A percentile compares a stretch with the other conserved stretches of the same genome.
These are phyloP conservation scores for Ceratonia siliqua DNA, from an alignment of 306 rosid genomes.

Conservation along the genomic window DNA sequence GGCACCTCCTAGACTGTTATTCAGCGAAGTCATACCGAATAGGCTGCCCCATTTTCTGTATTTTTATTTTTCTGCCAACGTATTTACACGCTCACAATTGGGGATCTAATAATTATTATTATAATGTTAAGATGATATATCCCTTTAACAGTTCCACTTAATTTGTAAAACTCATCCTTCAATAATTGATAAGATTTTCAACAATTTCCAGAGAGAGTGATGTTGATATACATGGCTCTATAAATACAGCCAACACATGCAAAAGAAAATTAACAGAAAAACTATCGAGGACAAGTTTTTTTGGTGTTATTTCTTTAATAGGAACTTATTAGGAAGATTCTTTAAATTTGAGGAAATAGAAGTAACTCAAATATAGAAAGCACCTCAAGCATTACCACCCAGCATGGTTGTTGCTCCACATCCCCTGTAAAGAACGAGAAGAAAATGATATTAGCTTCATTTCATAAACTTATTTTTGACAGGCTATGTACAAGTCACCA, in stretches of 20 bases:
- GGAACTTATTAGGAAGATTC: neutral
- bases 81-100: too few species aligned
- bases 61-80: too few species aligned
- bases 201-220: neutral
- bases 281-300: constrained; percentile 16
- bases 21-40: too few species aligned
- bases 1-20: too few species aligned
- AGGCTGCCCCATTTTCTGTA: too few species aligned
- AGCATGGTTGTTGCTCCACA: constrained; percentile 81
- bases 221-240: neutral
- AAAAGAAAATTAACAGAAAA: neutral
- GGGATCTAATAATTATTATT: too few species aligned
- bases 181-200: too few species aligned
- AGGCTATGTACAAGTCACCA: constrained; percentile 14
- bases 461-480: constrained; percentile 9
- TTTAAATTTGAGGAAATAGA: constrained; percentile 4
- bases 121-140: too few species aligned
- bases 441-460: constrained; percentile 16
- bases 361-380: constrained; percentile 36
- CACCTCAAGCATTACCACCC: constrained; percentile 99
- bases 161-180: too few species aligned
- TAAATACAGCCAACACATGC: neutral
- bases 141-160: too few species aligned
- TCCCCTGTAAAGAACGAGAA: constrained; percentile 51
- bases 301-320: neutral